Evolutionary conservation across 768 basidiomycete species (phyloP).

Genomic region (Amanita brunnescens): DNA sequence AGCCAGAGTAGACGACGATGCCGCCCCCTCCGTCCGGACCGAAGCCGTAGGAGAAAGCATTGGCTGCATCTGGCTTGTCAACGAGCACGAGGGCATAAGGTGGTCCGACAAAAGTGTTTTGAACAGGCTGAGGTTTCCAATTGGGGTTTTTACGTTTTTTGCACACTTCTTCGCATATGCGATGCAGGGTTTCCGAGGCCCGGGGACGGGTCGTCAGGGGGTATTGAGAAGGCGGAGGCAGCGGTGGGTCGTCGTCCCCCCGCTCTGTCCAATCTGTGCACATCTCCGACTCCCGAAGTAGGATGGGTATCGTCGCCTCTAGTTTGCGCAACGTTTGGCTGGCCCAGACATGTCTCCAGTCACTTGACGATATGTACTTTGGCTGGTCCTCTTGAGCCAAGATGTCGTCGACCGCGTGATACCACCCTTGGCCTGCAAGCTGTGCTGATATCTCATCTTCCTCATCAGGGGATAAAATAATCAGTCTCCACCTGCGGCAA

Average conservation of each 20-base stretch:
- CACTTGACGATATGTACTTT: slow-evolving; percentile 56
- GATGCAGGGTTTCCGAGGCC: slow-evolving; percentile 61
- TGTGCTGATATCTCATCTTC: slow-evolving; percentile 83
- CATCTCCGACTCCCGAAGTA: slow-evolving; percentile 51
- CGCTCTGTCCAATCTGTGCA: slow-evolving; percentile 49
- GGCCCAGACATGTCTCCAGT: slow-evolving; percentile 93
- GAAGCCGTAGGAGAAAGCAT: slow-evolving; percentile 96
- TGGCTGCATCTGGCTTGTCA: slow-evolving; percentile 73
- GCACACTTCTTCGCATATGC: slow-evolving; percentile 40
- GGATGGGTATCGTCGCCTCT: slow-evolving; percentile 62
- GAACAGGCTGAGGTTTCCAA: slow-evolving; percentile 28
- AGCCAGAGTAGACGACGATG: slow-evolving; percentile 90
- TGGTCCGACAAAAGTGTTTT: slow-evolving; percentile 64
- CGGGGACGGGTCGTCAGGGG: slow-evolving; percentile 82
- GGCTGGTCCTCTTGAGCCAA: slow-evolving; percentile 57
- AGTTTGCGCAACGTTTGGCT: slow-evolving; percentile 67
- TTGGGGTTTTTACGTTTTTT: slow-evolving; percentile 14
- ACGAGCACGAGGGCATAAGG: slow-evolving; percentile 89
- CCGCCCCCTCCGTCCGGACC: slow-evolving; percentile 88
- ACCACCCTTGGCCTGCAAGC: slow-evolving; percentile 83
- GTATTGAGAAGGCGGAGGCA: slow-evolving; percentile 76
- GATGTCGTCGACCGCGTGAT: slow-evolving; percentile 71
- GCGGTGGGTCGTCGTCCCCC: slow-evolving; percentile 40
- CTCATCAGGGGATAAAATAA: slow-evolving; percentile 86
- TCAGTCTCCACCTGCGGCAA: slow-evolving; percentile 70